Percentiles rank a stretch among this genome's conserved stretches.
Evolutionary conservation across 441 rosid genomes (phyloP).

Genomic region (Gossypium laxum): DNA sequence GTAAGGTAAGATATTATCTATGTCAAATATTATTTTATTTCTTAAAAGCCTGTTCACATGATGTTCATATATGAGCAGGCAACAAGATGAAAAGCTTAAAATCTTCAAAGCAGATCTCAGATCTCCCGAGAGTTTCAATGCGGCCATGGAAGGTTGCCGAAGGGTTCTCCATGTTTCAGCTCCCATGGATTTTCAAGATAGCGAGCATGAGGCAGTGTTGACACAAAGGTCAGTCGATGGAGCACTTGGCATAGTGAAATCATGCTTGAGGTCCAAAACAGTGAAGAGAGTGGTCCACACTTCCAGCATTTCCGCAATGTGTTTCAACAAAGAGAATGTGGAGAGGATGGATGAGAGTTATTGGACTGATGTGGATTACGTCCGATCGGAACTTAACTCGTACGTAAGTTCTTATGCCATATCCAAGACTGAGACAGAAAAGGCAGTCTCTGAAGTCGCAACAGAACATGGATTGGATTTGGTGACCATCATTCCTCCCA

Average conservation of each 20-base stretch:
- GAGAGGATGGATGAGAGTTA: conserved; percentile 29
- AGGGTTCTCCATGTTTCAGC: conserved; percentile 36
- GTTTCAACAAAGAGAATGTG: neutral
- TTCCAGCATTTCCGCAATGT: conserved; percentile 23
- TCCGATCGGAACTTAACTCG: neutral
- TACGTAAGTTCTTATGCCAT: conserved; percentile 10
- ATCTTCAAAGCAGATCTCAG: neutral
- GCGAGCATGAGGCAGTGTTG: conserved; percentile 10
- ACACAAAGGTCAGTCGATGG: conserved; percentile 36
- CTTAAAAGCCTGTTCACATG: neutral
- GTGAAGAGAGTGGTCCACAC: conserved; percentile 28
- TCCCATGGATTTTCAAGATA: conserved; percentile 20
- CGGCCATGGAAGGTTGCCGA: conserved; percentile 16
- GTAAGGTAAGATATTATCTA: neutral
- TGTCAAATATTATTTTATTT: neutral
- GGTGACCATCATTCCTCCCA: conserved; percentile 25
- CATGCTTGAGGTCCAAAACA: conserved; percentile 32
- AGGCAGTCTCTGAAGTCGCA: conserved; percentile 25
- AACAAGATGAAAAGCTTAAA: neutral
- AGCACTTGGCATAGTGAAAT: conserved; percentile 29
- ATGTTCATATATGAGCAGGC: neutral
- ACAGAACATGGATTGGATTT: conserved; percentile 26
- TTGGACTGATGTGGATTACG: conserved; percentile 30
- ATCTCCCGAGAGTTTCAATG: conserved; percentile 25
- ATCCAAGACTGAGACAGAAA: conserved; percentile 30